A percentile compares a stretch with the other conserved stretches of the same genome.
These are phyloP conservation scores for Mycena crocata DNA, from an alignment of 768 basidiomycete species.

Conservation along the genomic window DNA sequence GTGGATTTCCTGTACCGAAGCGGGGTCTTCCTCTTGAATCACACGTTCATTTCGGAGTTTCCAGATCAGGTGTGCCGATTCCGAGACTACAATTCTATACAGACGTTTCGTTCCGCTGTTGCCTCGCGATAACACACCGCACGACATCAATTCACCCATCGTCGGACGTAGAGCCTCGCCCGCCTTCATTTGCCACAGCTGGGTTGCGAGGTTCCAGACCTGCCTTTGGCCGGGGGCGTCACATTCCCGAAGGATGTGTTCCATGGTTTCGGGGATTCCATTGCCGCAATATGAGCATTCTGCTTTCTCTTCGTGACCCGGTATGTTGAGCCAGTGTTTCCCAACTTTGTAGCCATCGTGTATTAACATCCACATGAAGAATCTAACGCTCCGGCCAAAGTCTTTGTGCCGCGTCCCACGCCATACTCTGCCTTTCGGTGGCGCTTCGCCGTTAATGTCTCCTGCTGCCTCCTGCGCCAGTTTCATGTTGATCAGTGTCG, in stretches of 20 bases:
- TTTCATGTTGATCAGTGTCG: neutral
- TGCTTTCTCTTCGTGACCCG: neutral
- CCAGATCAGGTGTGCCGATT: slow-evolving; percentile 10
- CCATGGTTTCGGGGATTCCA: too few relatives aligned
- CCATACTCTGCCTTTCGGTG: neutral
- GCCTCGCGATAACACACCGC: neutral
- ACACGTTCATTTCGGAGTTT: slow-evolving; percentile 5
- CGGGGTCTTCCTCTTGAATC: neutral
- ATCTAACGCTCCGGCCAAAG: neutral
- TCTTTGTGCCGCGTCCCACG: neutral
- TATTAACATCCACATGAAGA: neutral
- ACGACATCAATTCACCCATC: neutral
- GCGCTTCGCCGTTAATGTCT: neutral
- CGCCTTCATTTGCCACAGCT: slow-evolving; percentile 1
- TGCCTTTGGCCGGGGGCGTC: neutral
- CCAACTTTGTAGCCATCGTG: slow-evolving; percentile 4
- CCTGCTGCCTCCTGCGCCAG: neutral
- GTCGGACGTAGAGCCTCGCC: neutral
- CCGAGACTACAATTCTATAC: neutral
- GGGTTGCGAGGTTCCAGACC: neutral
- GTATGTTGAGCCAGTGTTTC: too few relatives aligned
- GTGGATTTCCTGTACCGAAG: too few relatives aligned
- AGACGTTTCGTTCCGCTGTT: neutral
- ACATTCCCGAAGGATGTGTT: too few relatives aligned
- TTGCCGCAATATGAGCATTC: neutral